These are phyloP conservation scores for Coelastrella sp. DNA, from an alignment of 139 green algal species.

Conservation along the genomic window DNA sequence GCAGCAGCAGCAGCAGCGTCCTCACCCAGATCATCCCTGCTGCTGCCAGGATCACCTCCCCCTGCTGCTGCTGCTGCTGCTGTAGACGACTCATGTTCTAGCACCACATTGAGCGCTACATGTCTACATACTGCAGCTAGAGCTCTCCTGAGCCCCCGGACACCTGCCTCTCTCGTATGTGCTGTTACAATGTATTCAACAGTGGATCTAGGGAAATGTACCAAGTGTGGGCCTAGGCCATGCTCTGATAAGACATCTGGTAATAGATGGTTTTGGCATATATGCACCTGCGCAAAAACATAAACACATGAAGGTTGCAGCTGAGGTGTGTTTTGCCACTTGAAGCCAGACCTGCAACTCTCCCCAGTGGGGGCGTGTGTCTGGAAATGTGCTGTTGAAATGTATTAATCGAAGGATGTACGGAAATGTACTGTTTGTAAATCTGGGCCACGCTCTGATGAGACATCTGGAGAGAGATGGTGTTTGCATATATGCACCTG, in stretches of 20 bases:
- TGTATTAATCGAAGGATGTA: too few relatives aligned
- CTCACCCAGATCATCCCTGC: neutral
- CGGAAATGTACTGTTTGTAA: too few relatives aligned
- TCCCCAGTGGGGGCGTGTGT: too few relatives aligned
- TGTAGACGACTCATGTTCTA: slow-evolving; percentile 41
- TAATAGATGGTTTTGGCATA: slow-evolving; percentile 90
- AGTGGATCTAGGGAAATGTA: slow-evolving; percentile 6
- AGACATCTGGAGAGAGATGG: slow-evolving; percentile 82
- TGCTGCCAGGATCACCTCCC: slow-evolving; percentile 5
- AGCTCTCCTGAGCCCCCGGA: slow-evolving; percentile 67
- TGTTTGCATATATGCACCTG: slow-evolving; percentile 73
- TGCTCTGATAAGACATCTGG: slow-evolving; percentile 72
- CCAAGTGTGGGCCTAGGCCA: slow-evolving; percentile 62
- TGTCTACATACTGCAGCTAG: slow-evolving; percentile 81
- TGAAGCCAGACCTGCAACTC: too few relatives aligned
- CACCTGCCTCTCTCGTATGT: slow-evolving; percentile 87
- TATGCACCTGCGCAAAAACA: slow-evolving; percentile 66
- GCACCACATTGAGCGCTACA: slow-evolving; percentile 73
- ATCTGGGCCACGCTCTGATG: slow-evolving; percentile 79
- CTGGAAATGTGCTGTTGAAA: too few relatives aligned
- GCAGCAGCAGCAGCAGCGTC: neutral
- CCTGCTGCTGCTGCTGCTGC: slow-evolving; percentile 21
- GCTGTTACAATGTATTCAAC: slow-evolving; percentile 32
- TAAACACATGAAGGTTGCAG: too few relatives aligned
- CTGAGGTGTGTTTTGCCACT: too few relatives aligned